Conservation (phyloP, 176 grass and related monocot species). For the Carex scoparia region DNA sequence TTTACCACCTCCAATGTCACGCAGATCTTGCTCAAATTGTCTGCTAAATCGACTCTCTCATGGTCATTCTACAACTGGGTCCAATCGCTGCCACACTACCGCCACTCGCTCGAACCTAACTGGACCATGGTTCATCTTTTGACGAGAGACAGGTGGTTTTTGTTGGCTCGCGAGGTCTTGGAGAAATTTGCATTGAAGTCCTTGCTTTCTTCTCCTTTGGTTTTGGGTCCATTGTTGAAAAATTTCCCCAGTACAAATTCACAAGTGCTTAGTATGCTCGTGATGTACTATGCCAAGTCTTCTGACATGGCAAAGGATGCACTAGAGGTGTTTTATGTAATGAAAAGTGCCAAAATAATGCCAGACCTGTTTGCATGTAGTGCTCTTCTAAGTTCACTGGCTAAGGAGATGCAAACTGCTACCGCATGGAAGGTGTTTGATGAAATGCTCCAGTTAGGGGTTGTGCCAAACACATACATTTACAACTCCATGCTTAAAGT, state of each 20-base stretch:
- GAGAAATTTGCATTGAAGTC: slow-evolving; percentile 39
- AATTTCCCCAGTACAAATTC: slow-evolving; percentile 15
- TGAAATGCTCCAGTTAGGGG: slow-evolving; percentile 32
- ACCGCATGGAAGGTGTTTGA: slow-evolving; percentile 66
- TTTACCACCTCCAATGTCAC: slow-evolving; percentile 35
- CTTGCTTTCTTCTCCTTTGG: slow-evolving; percentile 33
- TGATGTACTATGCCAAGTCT: slow-evolving; percentile 30
- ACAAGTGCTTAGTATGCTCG: slow-evolving; percentile 37
- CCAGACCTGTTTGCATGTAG: slow-evolving; percentile 58
- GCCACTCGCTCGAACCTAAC: slow-evolving; percentile 38
- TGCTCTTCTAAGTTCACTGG: slow-evolving; percentile 49
- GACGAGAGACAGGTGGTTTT: slow-evolving; percentile 16
- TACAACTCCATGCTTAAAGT: slow-evolving; percentile 90
- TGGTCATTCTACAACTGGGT: slow-evolving; percentile 44
- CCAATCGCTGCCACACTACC: slow-evolving; percentile 35
- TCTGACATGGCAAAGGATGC: slow-evolving; percentile 38
- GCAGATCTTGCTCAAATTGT: slow-evolving; percentile 31
- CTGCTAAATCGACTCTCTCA: slow-evolving; percentile 24
- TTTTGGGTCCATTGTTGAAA: slow-evolving; percentile 26
- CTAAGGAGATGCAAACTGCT: slow-evolving; percentile 51
- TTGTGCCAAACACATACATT: slow-evolving; percentile 55
- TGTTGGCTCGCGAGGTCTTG: slow-evolving; percentile 25
- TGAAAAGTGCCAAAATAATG: slow-evolving; percentile 20
- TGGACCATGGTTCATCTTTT: slow-evolving; percentile 49
- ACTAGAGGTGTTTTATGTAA: slow-evolving; percentile 34